phyloP scores from a whole-genome alignment of 495 filamentous ascomycete genomes.

The Astrothelium macrocarpum region DNA sequence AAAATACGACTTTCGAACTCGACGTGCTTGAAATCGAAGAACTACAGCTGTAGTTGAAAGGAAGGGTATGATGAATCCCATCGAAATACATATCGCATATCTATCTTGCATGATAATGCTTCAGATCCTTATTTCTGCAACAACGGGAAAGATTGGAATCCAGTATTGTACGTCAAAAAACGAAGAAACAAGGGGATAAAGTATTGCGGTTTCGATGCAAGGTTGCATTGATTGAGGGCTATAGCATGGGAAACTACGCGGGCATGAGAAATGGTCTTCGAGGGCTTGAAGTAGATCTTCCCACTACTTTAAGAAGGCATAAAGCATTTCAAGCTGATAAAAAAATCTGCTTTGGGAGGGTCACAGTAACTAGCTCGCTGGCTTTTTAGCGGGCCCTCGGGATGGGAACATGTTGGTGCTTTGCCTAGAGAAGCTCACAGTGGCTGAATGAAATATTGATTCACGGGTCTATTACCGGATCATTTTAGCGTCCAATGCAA shows the following conservation, averaged over 20 bases:
- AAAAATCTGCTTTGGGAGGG: neutral
- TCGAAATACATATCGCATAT: neutral
- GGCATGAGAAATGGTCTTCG: too few species aligned
- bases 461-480: neutral
- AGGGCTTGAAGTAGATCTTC: too few species aligned
- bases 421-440: neutral
- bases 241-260: too few species aligned
- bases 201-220: too few species aligned
- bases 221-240: too few species aligned
- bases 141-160: neutral
- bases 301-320: too few species aligned
- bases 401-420: neutral
- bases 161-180: neutral
- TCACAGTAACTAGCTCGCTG: too few species aligned
- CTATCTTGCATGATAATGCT: neutral
- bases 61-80: conserved; percentile 20
- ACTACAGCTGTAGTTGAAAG: conserved; percentile 33
- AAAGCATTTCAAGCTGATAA: neutral
- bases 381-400: too few species aligned
- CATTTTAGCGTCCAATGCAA: neutral
- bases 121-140: neutral
- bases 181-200: too few species aligned
- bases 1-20: conserved; percentile 33
- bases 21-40: conserved; percentile 33
- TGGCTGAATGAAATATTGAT: neutral